Base-by-base conservation (phyloP, 108 stramenopile species). In the Fistulifera pelliculosa region DNA sequence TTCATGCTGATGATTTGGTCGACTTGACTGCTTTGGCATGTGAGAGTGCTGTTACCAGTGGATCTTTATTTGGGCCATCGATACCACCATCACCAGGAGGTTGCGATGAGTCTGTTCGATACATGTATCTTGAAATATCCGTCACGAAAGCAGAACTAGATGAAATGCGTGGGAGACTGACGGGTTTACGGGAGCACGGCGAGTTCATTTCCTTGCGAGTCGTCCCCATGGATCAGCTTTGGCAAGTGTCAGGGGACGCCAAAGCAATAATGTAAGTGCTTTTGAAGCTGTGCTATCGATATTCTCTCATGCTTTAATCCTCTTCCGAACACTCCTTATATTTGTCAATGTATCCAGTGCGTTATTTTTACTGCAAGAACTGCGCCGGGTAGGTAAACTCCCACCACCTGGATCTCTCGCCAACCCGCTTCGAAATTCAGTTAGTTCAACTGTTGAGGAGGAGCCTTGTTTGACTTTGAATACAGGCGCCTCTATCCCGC, bases 191-290 rank as follows among this genome's bases (percentile, higher is more conserved):
- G 15, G 65, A 61, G 14, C 43, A 72, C 19, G 71, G 71, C 1
- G 71, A 72, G 53, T 44, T 54, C 43, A 72, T 72, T 26, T 62
- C 65, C 10, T 41, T 72, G 23, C 55, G 56, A 6, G 56, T 72
- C 18, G 65, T 72, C 19, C 60, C 60, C 0, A 51, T 66, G 27
- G 53, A 72, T 27, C 52, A 66, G 47, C 35, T 66, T 22, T 72
- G 71, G 71, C 23, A 40, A 45, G 48, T 57, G 10, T 72, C 58
- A 14, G 60, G 28, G 3, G 71, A 72, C 39, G 52, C 65, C 54
- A 72, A 72, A 41, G 70, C 64, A 13, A 56, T 71, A 27, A 49
- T 51, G 66, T 68, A 66, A 22, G 65, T 62, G 41, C 17, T 1
- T 28, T 45, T 52, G 38, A 4, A 14, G 8, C 22, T 59, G n/a